A percentile compares a stretch with the other conserved stretches of the same genome.
Evolutionary conservation across 805 yeast species (phyloP).

Genomic region (Metschnikowia borealis): DNA sequence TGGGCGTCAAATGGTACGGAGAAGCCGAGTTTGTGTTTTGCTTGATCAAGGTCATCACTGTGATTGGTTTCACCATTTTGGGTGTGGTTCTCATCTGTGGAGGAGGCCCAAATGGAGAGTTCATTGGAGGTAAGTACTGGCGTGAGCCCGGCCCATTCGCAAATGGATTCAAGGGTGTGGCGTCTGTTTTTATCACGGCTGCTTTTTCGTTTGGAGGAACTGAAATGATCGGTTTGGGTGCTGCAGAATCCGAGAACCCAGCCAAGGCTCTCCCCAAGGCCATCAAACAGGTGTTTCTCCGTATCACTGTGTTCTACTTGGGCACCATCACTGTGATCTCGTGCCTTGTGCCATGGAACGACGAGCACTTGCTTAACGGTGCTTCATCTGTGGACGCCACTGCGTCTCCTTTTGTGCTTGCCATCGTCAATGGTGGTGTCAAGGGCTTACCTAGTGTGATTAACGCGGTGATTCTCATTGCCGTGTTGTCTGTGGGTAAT

Average conservation of each 20-base stretch:
- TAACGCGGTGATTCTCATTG: conserved; percentile 68
- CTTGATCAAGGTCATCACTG: conserved; percentile 51
- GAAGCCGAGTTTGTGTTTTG: conserved; percentile 63
- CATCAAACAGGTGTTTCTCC: conserved; percentile 62
- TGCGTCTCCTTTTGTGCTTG: conserved; percentile 76
- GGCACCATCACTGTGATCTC: conserved; percentile 41
- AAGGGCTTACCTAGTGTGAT: conserved; percentile 65
- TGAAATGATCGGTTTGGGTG: conserved; percentile 61
- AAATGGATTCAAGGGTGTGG: conserved; percentile 59
- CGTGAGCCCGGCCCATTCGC: conserved; percentile 56
- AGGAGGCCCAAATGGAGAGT: conserved; percentile 51
- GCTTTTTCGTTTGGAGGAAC: conserved; percentile 67
- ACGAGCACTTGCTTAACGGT: conserved; percentile 31
- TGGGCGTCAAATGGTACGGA: conserved; percentile 66
- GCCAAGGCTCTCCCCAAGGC: conserved; percentile 61
- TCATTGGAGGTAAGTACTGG: conserved; percentile 60
- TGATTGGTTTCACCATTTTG: conserved; percentile 54
- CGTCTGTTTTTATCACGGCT: conserved; percentile 56
- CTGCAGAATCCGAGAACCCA: conserved; percentile 62
- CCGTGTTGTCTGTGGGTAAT: conserved; percentile 61
- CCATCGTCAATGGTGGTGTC: conserved; percentile 59
- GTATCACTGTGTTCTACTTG: conserved; percentile 57
- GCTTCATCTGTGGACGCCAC: conserved; percentile 47
- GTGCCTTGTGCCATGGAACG: conserved; percentile 47
- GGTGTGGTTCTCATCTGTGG: conserved; percentile 56